Conservation (phyloP, 2,329 filamentous ascomycete genomes). For the Rhynchosporium secalis region DNA sequence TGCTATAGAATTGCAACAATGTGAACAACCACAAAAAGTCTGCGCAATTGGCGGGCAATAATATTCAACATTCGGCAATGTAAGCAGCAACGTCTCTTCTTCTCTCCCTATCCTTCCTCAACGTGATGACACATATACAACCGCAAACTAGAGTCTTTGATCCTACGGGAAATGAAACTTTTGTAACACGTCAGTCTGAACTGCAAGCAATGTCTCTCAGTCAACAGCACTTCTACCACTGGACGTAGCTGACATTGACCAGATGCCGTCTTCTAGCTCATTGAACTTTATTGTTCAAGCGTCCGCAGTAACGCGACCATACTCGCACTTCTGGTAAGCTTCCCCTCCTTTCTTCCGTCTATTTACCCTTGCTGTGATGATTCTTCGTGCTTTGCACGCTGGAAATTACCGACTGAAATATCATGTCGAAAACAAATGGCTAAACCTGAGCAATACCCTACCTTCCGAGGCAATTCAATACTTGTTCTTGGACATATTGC, state of each 20-base stretch:
- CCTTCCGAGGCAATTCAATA: conserved; percentile 1
- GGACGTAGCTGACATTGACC: conserved; percentile 4
- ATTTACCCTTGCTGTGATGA: conserved; percentile 37
- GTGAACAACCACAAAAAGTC: conserved; percentile 27
- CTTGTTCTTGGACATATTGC: conserved; percentile 19
- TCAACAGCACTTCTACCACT: conserved; percentile 4
- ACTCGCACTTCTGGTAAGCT: conserved; percentile 14
- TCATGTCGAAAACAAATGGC: conserved; percentile 83
- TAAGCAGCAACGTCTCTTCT: conserved; percentile 30
- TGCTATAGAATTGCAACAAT: conserved; percentile 23
- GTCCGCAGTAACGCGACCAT: neutral
- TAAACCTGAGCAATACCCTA: conserved; percentile 66
- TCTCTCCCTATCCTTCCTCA: conserved; percentile 39
- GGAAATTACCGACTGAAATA: conserved; percentile 94
- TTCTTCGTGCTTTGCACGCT: conserved; percentile 54
- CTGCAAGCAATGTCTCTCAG: conserved; percentile 27
- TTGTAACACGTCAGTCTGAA: conserved; percentile 93
- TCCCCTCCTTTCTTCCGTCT: conserved; percentile 22
- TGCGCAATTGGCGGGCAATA: conserved; percentile 23
- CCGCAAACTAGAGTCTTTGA: conserved; percentile 99
- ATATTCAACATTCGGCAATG: conserved; percentile 4
- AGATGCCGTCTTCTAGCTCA: neutral
- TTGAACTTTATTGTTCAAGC: neutral
- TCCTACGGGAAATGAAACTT: conserved; percentile 79
- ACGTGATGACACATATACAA: conserved; percentile 79